Percentiles rank a stretch among this genome's conserved stretches.
Conservation (phyloP, 805 yeast species). For the Ogataea zsoltii region DNA sequence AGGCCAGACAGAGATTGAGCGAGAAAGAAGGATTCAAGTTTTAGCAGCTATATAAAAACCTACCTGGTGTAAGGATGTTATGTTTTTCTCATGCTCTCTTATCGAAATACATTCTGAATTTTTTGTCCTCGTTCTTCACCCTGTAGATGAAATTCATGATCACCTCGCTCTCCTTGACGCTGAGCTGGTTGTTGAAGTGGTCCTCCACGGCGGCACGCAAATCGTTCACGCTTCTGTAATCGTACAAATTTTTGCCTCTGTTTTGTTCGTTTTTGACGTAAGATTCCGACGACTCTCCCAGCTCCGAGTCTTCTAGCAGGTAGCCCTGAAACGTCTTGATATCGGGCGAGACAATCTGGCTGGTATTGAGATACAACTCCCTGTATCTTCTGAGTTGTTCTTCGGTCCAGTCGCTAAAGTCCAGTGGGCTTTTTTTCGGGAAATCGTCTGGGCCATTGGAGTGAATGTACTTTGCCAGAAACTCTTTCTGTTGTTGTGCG, state of each 20-base stretch:
- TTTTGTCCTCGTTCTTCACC: constrained; percentile 62
- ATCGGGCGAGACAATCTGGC: constrained; percentile 48
- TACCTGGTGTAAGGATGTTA: no score
- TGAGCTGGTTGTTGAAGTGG: constrained; percentile 58
- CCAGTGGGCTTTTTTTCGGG: constrained; percentile 57
- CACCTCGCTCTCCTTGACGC: constrained; percentile 78
- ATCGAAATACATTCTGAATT: constrained; percentile 41
- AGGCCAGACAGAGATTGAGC: constrained; percentile 58
- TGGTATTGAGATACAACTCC: constrained; percentile 42
- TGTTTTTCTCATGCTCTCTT: constrained; percentile 17
- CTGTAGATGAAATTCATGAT: constrained; percentile 87
- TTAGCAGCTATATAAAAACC: not conserved
- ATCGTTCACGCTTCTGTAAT: constrained; percentile 32
- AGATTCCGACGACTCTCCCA: constrained; percentile 68
- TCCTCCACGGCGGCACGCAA: constrained; percentile 34
- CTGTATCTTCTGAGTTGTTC: constrained; percentile 70
- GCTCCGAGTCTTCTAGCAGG: constrained; percentile 58
- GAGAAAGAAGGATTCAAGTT: constrained; percentile 22
- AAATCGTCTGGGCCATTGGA: constrained; percentile 70
- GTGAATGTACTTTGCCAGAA: constrained; percentile 64
- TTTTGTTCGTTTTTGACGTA: constrained; percentile 30
- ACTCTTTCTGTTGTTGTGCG: constrained; percentile 70
- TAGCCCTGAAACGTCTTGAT: constrained; percentile 70
- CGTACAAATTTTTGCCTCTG: constrained; percentile 31
- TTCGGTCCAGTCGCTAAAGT: constrained; percentile 65